Base-by-base conservation (phyloP, 257 asterid species). In the Ophiorrhiza pumila region DNA sequence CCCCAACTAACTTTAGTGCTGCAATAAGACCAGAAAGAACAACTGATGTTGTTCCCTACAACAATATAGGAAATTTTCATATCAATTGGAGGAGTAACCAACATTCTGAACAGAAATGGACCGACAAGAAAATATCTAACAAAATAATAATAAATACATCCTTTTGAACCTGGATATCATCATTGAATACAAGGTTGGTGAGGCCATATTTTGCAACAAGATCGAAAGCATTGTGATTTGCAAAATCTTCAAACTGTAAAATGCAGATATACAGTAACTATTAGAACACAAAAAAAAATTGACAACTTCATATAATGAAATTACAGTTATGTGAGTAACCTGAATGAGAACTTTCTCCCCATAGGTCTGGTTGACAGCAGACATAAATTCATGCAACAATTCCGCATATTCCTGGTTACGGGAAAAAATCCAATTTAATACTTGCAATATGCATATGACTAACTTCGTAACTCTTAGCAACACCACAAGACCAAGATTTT, bases 191-290 rank as follows among this genome's bases (percentile, higher is more conserved):
- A 43, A 93, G 96, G 85, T 93, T 97, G 22, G 90, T 86, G 29
- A 90, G 74, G 71, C 98, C 85, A 65, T 89, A 93, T 87, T 93
- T 93, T 39, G 96, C 95, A 76, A 93, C 91, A 74, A 93, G 96
- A 80, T 93, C 98, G 62, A 93, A 93, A 32, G 98, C 98, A 81
- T 93, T 93, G 87, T 93, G 98, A 79, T 93, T 93, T 34, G 98
- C 98, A 74, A 93, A 93, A 78, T 93, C 98, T 85, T 93, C 98
- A 82, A 93, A 93, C 98, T 93, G 92, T 77, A 73, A 7, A 71
- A 43, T 25, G 60, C 46, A 49, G 63, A 70, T 65, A 74, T 61
- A 17, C 76, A 76, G 65, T 11, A 56, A 34, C 35, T 23, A 65
- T 18, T 14, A 37, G n/a, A 25, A 47, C 49, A 15, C 67, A n/a